A percentile compares a stretch with the other conserved stretches of the same genome.
Evolutionary conservation across 1,139 yeast genomes (phyloP).

Genomic region (Suhomyces panamericanus): DNA sequence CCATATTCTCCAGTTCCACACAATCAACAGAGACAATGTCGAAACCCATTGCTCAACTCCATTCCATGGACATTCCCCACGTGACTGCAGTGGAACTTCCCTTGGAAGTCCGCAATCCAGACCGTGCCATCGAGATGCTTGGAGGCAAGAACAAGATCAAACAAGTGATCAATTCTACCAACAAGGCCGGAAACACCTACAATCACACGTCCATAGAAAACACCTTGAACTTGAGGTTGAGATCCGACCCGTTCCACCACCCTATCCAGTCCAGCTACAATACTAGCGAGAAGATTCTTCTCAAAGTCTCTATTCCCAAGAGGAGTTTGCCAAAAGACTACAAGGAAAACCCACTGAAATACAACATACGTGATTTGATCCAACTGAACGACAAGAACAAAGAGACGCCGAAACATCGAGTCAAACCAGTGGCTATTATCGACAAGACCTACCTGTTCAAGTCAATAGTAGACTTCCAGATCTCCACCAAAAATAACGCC

Average conservation of each 20-base stretch:
- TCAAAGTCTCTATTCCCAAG: constrained; percentile 72
- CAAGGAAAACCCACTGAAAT: constrained; percentile 37
- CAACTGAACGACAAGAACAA: constrained; percentile 19
- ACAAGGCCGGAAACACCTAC: constrained; percentile 13
- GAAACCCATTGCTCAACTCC: constrained; percentile 42
- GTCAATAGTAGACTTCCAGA: constrained; percentile 87
- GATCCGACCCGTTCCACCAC: constrained; percentile 78
- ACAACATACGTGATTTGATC: constrained; percentile 56
- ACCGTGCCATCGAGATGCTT: constrained; percentile 67
- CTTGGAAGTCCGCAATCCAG: constrained; percentile 60
- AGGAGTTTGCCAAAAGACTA: constrained; percentile 44
- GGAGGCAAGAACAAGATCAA: constrained; percentile 65
- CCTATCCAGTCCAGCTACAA: constrained; percentile 62
- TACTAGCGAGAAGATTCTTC: constrained; percentile 60
- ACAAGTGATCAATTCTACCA: constrained; percentile 34
- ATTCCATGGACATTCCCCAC: constrained; percentile 73
- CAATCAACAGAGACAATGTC: constrained; percentile 7
- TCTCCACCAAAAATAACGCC: constrained; percentile 57
- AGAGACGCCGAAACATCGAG: constrained; percentile 32
- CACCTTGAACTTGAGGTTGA: constrained; percentile 60
- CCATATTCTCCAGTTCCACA: neutral
- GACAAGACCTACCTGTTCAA: constrained; percentile 76
- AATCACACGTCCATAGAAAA: constrained; percentile 22
- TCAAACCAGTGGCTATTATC: constrained; percentile 66
- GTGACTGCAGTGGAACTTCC: constrained; percentile 81